phyloP scores from a whole-genome alignment of 1,284 basidiomycete genomes.

The Tausonia pullulans region DNA sequence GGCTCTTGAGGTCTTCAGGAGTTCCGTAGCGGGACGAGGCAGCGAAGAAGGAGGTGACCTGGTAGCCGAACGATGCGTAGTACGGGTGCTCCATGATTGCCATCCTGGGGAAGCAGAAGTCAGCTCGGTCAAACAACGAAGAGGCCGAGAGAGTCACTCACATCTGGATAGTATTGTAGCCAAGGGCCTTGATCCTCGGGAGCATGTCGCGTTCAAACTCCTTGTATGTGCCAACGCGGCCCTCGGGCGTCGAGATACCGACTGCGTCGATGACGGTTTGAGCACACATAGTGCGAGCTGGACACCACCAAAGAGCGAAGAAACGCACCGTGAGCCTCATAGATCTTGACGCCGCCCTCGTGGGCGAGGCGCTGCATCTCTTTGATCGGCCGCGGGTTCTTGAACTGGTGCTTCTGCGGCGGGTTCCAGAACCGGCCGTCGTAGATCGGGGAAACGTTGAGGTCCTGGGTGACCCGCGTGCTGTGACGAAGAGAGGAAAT shows the following conservation, averaged over 20 bases:
- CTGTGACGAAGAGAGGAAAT: slow-evolving; percentile 35
- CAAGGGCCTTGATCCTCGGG: slow-evolving; percentile 77
- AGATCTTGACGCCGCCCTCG: slow-evolving; percentile 61
- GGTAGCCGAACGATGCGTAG: slow-evolving; percentile 97
- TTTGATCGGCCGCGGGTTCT: slow-evolving; percentile 54
- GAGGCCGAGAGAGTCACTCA: slow-evolving; percentile 17
- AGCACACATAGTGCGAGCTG: background rate
- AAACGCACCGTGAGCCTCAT: slow-evolving; percentile 69
- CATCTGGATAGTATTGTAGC: slow-evolving; percentile 93
- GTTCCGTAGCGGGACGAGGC: slow-evolving; percentile 86
- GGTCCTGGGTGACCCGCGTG: slow-evolving; percentile 85
- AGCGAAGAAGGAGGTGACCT: slow-evolving; percentile 97
- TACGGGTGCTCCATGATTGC: slow-evolving; percentile 97
- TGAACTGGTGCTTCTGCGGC: slow-evolving; percentile 66
- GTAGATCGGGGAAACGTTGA: slow-evolving; percentile 78
- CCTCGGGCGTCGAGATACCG: slow-evolving; percentile 84
- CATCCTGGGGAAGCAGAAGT: slow-evolving; percentile 44
- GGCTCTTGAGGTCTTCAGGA: slow-evolving; percentile 89
- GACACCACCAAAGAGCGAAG: background rate
- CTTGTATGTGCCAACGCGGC: slow-evolving; percentile 83
- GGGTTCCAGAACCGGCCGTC: slow-evolving; percentile 99
- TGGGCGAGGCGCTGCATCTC: slow-evolving; percentile 24
- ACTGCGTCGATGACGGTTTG: slow-evolving; percentile 38
- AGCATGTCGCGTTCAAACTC: slow-evolving; percentile 82
- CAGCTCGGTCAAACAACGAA: background rate